Base-by-base conservation (phyloP, 176 grass and related monocot genomes). In the Eragrostis nindensis region DNA sequence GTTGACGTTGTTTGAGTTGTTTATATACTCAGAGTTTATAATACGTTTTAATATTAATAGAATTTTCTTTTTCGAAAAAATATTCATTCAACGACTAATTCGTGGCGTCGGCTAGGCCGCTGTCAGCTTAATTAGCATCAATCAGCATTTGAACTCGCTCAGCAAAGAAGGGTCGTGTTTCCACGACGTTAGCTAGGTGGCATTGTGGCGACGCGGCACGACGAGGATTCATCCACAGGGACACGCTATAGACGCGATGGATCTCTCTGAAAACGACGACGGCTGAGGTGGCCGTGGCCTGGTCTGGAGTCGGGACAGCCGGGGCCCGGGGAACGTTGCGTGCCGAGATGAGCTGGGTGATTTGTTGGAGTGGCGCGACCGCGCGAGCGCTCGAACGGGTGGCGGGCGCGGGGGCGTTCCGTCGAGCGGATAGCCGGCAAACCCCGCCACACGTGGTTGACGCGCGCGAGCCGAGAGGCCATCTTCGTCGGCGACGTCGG, bases 361-460 rank as follows among this genome's bases (percentile, higher is more conserved):
- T 36, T 40, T 45, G 62, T 40, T 45, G 62, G 62, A n/a, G 12
- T 44, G 26, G 24, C 12, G 45, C 30, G 44, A 41, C n/a, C n/a
- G n/a, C n/a, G 12, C 10, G n/a, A 43, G 64, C 10, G 40, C 73
- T 27, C 1, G 30, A 3, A 8, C 27, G 8, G 19, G 72, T 19
- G 39, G 17, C 32, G n/a, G n/a, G 32, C 32, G 32, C 2, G 32
- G 7, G 8, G 24, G 0, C 60, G 45, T 38, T 49, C 15, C 11
- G 76, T 67, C 68, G 59, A 73, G 36, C 59, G 29, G 2, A 24
- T 19, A 2, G 43, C 11, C 7, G 26, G 72, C 62, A 11, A 24
- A 32, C 46, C n/a, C n/a, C n/a, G n/a, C 61, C 32, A 32, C 77
- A 80, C 64, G 65, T 49, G 66, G 21, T 69, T 40, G 40, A 45